A percentile compares a stretch with the other conserved stretches of the same genome.
phyloP scores from a whole-genome alignment of 1,284 basidiomycete genomes.

The Neotropicomus parvogracilis region DNA sequence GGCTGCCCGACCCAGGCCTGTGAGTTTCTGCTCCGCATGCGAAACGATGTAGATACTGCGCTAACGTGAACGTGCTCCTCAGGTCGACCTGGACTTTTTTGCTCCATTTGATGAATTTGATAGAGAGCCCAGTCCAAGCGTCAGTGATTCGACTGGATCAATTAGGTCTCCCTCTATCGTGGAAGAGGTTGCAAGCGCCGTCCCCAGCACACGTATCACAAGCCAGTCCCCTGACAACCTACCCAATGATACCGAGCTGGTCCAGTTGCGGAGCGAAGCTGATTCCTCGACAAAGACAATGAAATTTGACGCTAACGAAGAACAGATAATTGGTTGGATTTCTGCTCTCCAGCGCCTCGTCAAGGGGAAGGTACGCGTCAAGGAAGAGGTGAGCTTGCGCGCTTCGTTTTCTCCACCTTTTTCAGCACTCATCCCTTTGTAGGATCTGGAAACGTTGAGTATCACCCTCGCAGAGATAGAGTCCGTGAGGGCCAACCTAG shows the following conservation, averaged over 20 bases:
- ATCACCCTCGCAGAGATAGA: constrained; percentile 31
- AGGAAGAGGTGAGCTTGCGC: constrained; percentile 22
- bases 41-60: neutral
- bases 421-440: neutral
- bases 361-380: constrained; percentile 28
- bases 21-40: constrained; percentile 9
- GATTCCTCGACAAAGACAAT: neutral
- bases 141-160: constrained; percentile 10
- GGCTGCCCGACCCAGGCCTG: constrained; percentile 19
- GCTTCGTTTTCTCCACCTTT: neutral
- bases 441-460: constrained; percentile 29
- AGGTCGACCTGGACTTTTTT: constrained; percentile 17
- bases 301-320: constrained; percentile 1
- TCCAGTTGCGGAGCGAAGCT: neutral
- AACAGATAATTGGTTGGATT: constrained; percentile 18
- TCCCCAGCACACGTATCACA: constrained; percentile 21
- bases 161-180: constrained; percentile 1
- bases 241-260: neutral
- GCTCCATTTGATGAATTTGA: constrained; percentile 7
- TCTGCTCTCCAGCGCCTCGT: constrained; percentile 28
- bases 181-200: constrained; percentile 2
- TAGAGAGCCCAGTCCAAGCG: constrained; percentile 3
- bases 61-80: neutral
- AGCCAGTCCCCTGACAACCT: constrained; percentile 18
- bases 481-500: constrained; percentile 18